These are phyloP conservation scores for Cadophora sp. DNA, from an alignment of 2,329 filamentous ascomycete genomes.

Conservation along the genomic window DNA sequence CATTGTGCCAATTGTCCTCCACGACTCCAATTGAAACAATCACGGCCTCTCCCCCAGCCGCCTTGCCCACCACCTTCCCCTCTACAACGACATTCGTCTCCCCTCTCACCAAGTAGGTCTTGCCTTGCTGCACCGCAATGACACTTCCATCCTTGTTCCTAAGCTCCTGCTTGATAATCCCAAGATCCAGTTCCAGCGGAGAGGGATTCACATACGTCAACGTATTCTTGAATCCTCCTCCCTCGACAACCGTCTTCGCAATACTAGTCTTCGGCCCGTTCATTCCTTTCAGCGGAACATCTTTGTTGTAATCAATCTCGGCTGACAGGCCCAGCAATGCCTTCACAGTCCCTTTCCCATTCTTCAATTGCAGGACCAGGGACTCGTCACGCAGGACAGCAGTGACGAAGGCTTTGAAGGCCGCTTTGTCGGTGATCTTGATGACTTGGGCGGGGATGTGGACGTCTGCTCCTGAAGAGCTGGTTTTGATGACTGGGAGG, in stretches of 20 bases:
- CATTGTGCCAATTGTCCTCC: constrained; percentile 28
- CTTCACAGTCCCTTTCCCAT: constrained; percentile 26
- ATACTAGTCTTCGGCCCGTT: constrained; percentile 24
- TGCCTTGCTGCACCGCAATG: constrained; percentile 26
- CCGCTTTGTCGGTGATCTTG: constrained; percentile 24
- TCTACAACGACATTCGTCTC: constrained; percentile 14
- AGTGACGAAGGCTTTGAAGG: constrained; percentile 25
- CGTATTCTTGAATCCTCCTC: constrained; percentile 23
- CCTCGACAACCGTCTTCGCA: constrained; percentile 14
- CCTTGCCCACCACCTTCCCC: constrained; percentile 20
- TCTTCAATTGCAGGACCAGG: constrained; percentile 20
- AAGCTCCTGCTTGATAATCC: constrained; percentile 24
- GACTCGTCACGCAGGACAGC: constrained; percentile 23
- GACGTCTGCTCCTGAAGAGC: constrained; percentile 20
- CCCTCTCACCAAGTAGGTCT: constrained; percentile 22
- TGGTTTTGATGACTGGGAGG: constrained; percentile 27
- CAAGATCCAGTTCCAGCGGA: constrained; percentile 29
- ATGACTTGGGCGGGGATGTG: constrained; percentile 22
- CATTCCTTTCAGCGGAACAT: constrained; percentile 26
- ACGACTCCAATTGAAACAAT: constrained; percentile 18
- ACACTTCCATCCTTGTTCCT: constrained; percentile 20
- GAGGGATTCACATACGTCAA: constrained; percentile 20
- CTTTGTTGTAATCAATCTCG: constrained; percentile 23
- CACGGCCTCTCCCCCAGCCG: constrained; percentile 3
- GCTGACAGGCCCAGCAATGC: constrained; percentile 13